phyloP scores from a whole-genome alignment of 345 rosid species.

The Dimocarpus longan region DNA sequence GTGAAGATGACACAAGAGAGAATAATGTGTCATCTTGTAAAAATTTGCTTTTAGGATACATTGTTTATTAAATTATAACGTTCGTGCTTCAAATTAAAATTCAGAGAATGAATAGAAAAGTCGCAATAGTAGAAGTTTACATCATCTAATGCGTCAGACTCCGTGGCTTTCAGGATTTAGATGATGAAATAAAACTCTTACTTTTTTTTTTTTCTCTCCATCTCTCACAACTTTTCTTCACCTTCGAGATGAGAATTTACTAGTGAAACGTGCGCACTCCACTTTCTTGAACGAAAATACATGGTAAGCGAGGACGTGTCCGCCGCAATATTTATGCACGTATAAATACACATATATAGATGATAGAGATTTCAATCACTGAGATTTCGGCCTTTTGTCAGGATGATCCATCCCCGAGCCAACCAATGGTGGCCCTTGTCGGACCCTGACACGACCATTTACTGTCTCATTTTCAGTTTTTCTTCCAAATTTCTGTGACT shows the following conservation, averaged over 20 bases:
- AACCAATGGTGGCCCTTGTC: conserved; percentile 31
- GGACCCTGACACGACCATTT: conserved; percentile 25
- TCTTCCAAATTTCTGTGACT: background rate
- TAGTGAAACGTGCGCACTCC: conserved; percentile 16
- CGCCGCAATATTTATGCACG: conserved; percentile 7
- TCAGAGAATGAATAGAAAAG: background rate
- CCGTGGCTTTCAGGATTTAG: conserved; percentile 24
- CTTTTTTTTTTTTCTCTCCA: no score
- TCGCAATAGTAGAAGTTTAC: conserved; percentile 24
- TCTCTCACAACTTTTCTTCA: background rate
- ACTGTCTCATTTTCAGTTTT: background rate
- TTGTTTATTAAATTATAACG: conserved; percentile 9
- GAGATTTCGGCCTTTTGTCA: background rate
- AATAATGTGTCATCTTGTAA: conserved; percentile 1
- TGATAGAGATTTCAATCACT: background rate
- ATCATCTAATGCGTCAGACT: conserved; percentile 36
- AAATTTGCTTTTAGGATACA: background rate
- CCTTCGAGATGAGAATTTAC: background rate
- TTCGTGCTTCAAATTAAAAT: background rate
- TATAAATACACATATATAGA: background rate
- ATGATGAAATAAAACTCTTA: background rate
- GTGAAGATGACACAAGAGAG: conserved; percentile 21
- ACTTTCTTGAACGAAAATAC: conserved; percentile 1
- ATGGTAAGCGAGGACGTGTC: background rate
- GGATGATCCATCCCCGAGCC: background rate